Percentiles rank a stretch among this genome's conserved stretches.
Evolutionary conservation across 164 flowering plant genomes (phyloP).

Genomic region (Hamamelis virginiana): DNA sequence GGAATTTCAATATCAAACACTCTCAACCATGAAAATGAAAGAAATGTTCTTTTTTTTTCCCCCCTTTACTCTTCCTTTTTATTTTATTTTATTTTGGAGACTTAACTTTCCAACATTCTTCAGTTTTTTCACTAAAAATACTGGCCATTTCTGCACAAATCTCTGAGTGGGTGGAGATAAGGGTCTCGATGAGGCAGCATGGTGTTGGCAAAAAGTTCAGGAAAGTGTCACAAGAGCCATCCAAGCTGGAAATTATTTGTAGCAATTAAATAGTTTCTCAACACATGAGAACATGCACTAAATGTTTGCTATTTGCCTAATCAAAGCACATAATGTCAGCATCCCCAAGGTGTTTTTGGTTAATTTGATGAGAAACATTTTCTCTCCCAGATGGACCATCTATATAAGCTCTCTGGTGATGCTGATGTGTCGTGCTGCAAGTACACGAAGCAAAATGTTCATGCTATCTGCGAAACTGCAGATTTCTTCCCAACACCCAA

Average conservation of each 20-base stretch:
- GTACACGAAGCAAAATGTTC: background rate
- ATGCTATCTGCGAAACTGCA: background rate
- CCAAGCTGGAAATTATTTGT: background rate
- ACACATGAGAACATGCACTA: background rate
- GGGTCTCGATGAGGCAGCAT: background rate
- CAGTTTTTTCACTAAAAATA: background rate
- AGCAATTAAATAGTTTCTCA: too few relatives aligned
- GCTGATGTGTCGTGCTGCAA: background rate
- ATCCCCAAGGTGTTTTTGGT: background rate
- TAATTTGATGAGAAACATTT: background rate
- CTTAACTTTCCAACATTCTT: conserved; percentile 8
- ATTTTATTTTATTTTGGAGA: background rate
- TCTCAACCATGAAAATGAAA: background rate
- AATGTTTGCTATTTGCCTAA: background rate
- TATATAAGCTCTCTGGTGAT: background rate
- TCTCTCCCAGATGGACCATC: background rate
- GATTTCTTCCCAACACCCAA: background rate
- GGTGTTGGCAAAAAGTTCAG: background rate
- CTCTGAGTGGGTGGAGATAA: background rate
- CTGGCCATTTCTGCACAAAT: background rate
- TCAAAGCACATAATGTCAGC: background rate
- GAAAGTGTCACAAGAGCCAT: too few relatives aligned
- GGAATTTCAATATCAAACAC: conserved; percentile 1
- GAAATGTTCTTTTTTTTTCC: too few relatives aligned
- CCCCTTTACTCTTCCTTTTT: background rate